Percentiles rank a stretch among this genome's conserved stretches.
phyloP scores from a whole-genome alignment of 768 basidiomycete species.

The Suillus paluster region DNA sequence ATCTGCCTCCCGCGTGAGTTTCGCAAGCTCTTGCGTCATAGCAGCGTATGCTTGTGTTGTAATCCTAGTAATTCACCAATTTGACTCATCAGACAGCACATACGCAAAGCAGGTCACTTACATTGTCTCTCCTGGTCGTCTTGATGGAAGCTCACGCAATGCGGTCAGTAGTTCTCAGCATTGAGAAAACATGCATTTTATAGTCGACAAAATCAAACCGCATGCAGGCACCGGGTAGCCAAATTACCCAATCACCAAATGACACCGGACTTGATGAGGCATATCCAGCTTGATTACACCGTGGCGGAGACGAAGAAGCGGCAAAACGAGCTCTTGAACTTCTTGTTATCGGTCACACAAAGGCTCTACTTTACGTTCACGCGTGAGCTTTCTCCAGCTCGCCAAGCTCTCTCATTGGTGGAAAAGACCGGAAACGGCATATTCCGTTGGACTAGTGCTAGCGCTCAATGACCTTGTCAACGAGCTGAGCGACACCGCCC shows the following conservation, averaged over 20 bases:
- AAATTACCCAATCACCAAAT: constrained; percentile 1
- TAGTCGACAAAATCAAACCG: neutral
- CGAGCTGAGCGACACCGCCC: neutral
- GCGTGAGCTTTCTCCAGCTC: neutral
- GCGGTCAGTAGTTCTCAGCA: neutral
- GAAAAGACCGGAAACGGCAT: neutral
- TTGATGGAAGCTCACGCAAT: neutral
- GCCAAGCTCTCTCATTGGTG: neutral
- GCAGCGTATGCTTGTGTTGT: constrained; percentile 9
- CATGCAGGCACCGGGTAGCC: constrained; percentile 1
- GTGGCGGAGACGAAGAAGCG: neutral
- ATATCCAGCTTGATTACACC: constrained; percentile 1
- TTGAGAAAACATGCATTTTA: neutral
- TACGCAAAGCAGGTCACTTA: neutral
- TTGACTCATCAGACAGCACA: neutral
- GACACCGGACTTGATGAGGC: constrained; percentile 2
- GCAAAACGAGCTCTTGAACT: neutral
- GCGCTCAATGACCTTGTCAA: neutral
- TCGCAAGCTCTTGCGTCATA: constrained; percentile 19
- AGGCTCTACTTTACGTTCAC: neutral
- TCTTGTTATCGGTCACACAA: neutral
- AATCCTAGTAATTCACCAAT: neutral
- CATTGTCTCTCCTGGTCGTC: neutral
- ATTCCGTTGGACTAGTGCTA: neutral
- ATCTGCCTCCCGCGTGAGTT: constrained; percentile 25